Base-by-base conservation (phyloP, 139 green algal genomes). In the Chlamydomonas asymmetrica region DNA sequence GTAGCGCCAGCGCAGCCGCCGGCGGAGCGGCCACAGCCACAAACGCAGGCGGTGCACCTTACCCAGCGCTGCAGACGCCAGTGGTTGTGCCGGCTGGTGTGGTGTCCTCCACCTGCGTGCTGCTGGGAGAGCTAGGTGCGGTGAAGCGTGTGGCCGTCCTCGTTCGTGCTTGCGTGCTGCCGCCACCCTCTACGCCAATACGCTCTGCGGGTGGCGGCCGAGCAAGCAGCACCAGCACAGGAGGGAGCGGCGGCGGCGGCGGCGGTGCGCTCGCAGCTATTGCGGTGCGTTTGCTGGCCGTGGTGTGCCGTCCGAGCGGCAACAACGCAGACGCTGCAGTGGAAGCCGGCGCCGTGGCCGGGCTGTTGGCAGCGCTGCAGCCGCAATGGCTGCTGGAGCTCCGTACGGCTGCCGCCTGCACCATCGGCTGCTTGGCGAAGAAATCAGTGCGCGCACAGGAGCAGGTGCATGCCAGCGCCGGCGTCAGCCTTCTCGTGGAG, bases 221-320 rank as follows among this genome's bases (percentile, higher is more conserved):
- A 18, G 3, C 40, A 2, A 37, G 41, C 43, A 20, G 8, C 3
- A 25, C 10, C 45, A 52, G 45, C 10, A 52, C 45, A 16, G 16
- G 10, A 16, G 45, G 45, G 66, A 38, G 3, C n/a, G n/a, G 41
- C 3, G n/a, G 66, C 5, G 1, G 48, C 22, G 1, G 23, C 7
- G 20, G 66, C 41, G 69, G 20, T 60, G 9, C 40, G 66, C 29
- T 57, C 66, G 31, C 39, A 59, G 70, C 70, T 56, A n/a, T n/a
- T 22, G 56, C 56, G 18, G 70, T 76, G 40, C 38, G 40, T 18
- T 31, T 76, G 56, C 29, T 76, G n/a, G 66, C 40, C 40, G 54
- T 4, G 29, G 29, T 68, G 56, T 76, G 70, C 70, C 56, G 70
- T 22, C 56, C 56, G 31, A 57, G 70, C n/a, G 70, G 70, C 38